Evolutionary conservation across 148 eudicot species (phyloP).

Genomic region (Mesembryanthemum crystallinum): DNA sequence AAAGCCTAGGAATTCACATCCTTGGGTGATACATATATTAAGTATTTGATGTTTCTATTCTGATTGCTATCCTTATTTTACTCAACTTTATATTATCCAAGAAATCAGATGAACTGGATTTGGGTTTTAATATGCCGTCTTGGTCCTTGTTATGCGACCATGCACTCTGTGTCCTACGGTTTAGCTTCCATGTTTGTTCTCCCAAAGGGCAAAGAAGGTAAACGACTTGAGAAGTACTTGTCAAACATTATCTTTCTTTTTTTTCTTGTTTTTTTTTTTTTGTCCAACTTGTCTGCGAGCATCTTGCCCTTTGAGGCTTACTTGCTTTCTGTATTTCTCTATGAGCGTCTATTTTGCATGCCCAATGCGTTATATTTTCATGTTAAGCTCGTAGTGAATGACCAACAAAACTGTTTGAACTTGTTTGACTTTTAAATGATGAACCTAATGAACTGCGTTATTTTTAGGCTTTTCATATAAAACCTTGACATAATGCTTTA

Average conservation of each 20-base stretch:
- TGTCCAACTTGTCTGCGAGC: constrained; percentile 28
- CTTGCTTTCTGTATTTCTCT: constrained; percentile 26
- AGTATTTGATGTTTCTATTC: constrained; percentile 49
- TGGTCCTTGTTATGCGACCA: constrained; percentile 30
- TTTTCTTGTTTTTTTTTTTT: neutral
- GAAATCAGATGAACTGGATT: constrained; percentile 46
- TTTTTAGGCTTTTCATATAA: neutral
- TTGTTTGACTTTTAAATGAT: too few species aligned
- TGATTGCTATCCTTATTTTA: constrained; percentile 34
- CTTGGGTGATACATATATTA: constrained; percentile 31
- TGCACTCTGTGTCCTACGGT: constrained; percentile 19
- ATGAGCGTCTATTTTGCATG: constrained; percentile 26
- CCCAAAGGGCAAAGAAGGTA: constrained; percentile 12
- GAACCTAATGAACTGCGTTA: neutral
- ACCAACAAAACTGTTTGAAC: too few species aligned
- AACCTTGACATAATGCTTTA: neutral
- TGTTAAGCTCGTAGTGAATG: too few species aligned
- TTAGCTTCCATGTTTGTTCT: constrained; percentile 35
- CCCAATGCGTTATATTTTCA: constrained; percentile 12
- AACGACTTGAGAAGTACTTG: constrained; percentile 5
- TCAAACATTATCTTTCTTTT: constrained; percentile 13
- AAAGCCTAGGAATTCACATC: constrained; percentile 39
- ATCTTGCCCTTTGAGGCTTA: constrained; percentile 22
- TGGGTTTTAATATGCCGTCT: constrained; percentile 33
- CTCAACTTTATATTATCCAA: constrained; percentile 28